Evolutionary conservation across 805 yeast genomes (phyloP).

Genomic region (Zygoascus tannicola): DNA sequence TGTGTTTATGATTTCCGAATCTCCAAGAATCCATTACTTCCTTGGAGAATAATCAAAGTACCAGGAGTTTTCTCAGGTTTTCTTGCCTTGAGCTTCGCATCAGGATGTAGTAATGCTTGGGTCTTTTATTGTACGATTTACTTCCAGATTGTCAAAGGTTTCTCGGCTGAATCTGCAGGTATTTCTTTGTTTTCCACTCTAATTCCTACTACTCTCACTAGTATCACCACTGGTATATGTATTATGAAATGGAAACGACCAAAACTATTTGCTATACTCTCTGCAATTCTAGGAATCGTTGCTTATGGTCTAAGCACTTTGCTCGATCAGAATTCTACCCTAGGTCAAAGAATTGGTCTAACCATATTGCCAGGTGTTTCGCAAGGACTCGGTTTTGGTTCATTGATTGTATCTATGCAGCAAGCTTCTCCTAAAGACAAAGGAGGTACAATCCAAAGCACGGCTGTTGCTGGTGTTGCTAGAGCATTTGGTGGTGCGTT

Average conservation of each 20-base stretch:
- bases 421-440: neutral
- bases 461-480: neutral
- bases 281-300: neutral
- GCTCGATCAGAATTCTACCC: neutral
- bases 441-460: neutral
- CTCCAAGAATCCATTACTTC: conserved; percentile 32
- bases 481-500: conserved; percentile 1
- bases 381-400: neutral
- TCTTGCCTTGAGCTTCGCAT: conserved; percentile 36
- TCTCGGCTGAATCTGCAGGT: conserved; percentile 32
- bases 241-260: neutral
- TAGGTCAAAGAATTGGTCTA: neutral
- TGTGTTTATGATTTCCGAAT: conserved; percentile 24
- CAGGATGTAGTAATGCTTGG: conserved; percentile 38
- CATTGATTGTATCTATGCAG: neutral
- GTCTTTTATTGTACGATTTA: conserved; percentile 40
- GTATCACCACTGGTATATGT: neutral
- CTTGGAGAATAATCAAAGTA: conserved; percentile 3
- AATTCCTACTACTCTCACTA: neutral
- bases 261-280: neutral
- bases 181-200: conserved; percentile 35
- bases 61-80: conserved; percentile 21
- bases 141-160: conserved; percentile 36
- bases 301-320: neutral
- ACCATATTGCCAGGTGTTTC: neutral